Evolutionary conservation across 2,329 filamentous ascomycete genomes (phyloP), one percentile per base, ranked within the genome.

Genomic region (Exophiala xenobiotica): DNA sequence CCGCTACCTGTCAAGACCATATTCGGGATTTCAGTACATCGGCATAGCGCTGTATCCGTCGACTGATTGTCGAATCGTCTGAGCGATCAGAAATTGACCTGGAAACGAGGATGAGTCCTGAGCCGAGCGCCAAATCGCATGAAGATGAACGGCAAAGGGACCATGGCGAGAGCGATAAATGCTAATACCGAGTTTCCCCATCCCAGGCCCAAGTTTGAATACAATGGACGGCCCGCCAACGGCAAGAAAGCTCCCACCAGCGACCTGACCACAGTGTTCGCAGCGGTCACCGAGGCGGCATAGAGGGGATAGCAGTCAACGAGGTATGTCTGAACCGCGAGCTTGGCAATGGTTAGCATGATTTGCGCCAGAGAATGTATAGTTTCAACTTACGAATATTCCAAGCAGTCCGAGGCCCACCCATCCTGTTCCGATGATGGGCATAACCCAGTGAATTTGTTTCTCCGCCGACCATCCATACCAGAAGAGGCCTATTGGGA

Each of bases 161-260:
- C 49, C 41, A 70, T 3, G 65, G 68, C 16, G 72, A 61, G 6
- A 54, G 68, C 67, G 3, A 68, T 53, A 19, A 69, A 67, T 0
- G 71, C 77, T 29, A 79, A 62, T 18, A 74, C 52, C 35, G 69
- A 78, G 49, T 71, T 71, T 6, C 65, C 65, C 68, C 68, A 70
- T 1, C 70, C 70, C 31, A 68, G 65, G 0, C 66, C 68, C 24
- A 73, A 57, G 2, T 50, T 53, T 6, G 63, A 46, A 52, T 70
- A 73, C 64, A 71, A 66, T 1, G 45, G 52, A 1, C 74, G 74
- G 0, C 72, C 74, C 47, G 78, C 78, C 0, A 79, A 54, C 0
- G 77, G 77, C 33, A 79, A 78, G 9, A 70, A 53, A 50, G 78
- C 78, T 0, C 74, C 76, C 1, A 68, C 64, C 35, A 79, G 56